Percentiles rank a stretch among this genome's conserved stretches.
Evolutionary conservation across 495 filamentous ascomycete species (phyloP).

Genomic region (Penicillium pulvis): DNA sequence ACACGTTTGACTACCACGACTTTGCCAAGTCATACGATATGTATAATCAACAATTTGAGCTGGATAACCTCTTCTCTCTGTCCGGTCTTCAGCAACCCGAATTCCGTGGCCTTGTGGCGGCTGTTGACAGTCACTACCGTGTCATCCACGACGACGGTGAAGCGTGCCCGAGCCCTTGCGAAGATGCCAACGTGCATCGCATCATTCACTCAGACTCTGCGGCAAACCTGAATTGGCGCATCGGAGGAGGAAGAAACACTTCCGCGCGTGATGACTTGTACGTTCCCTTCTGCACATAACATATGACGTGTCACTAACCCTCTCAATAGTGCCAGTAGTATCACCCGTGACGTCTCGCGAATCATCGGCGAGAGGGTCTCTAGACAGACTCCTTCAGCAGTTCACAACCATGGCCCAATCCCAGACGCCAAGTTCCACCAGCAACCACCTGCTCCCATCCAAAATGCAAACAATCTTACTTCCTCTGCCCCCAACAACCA

Average conservation of each 20-base stretch:
- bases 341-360: slow-evolving; percentile 46
- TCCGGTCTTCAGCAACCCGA: slow-evolving; percentile 48
- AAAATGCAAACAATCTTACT: not conserved
- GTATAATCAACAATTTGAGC: slow-evolving; percentile 44
- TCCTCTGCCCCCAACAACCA: slow-evolving; percentile 17
- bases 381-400: slow-evolving; percentile 22
- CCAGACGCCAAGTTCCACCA: slow-evolving; percentile 24
- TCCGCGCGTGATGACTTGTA: slow-evolving; percentile 47
- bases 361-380: slow-evolving; percentile 45
- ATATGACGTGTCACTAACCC: slow-evolving; percentile 11
- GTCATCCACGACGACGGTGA: slow-evolving; percentile 38
- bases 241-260: slow-evolving; percentile 33
- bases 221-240: slow-evolving; percentile 38
- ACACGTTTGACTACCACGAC: slow-evolving; percentile 42
- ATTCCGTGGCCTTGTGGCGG: slow-evolving; percentile 49
- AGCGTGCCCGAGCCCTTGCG: slow-evolving; percentile 35
- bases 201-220: slow-evolving; percentile 37
- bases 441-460: slow-evolving; percentile 20
- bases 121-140: slow-evolving; percentile 51
- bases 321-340: slow-evolving; percentile 41
- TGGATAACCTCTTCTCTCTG: slow-evolving; percentile 46
- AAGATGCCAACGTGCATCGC: slow-evolving; percentile 37
- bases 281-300: slow-evolving; percentile 6
- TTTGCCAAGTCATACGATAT: slow-evolving; percentile 39
- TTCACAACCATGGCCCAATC: slow-evolving; percentile 15